Evolutionary conservation across 805 yeast species (phyloP), one percentile per base, ranked within the genome.

Genomic region (Nakazawaea sp.): DNA sequence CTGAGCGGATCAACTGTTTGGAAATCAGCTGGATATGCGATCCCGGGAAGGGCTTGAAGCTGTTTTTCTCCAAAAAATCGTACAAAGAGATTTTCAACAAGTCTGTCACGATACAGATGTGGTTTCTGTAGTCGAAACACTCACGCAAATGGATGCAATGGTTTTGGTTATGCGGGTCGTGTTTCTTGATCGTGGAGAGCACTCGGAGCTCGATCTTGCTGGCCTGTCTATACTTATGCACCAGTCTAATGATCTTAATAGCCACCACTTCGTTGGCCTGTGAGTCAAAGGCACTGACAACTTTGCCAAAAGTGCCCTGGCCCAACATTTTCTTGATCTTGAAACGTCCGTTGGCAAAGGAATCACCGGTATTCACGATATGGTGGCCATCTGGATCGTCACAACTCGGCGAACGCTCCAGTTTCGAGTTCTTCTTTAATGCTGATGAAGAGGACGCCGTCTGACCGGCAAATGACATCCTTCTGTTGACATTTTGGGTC

Each of bases 181-280:
- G 78, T 49, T 72, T 72, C 41, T 81, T 76, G 40, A 87, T 61
- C 35, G 90, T 80, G 13, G 83, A 66, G 42, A 92, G 62, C 10
- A 92, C 87, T 33, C 97, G 64, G 18, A 92, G 66, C 61, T 92
- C 99, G 39, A 89, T 87, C 58, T 82, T 85, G 11, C 96, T 86
- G 3, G 98, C 98, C 52, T 89, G 97, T 38, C 97, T 70, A 58
- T 92, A 92, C 62, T 94, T 86, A 18, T 88, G 95, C 18, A 92
- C 82, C 16, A 96, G 86, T 41, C 95, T 70, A 35, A 92, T 92
- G 43, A 92, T 84, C 57, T 92, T 92, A 43, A 92, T 82, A 2
- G 99, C 99, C 31, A 87, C 92, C 41, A 68, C 66, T 36, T 70
- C 66, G 20, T 75, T 64, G 31, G 73, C 66, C 15, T 66, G 59